A percentile compares a stretch with the other conserved stretches of the same genome.
Evolutionary conservation across 148 eudicot genomes (phyloP).

Genomic region (Heliamphora exappendiculata): DNA sequence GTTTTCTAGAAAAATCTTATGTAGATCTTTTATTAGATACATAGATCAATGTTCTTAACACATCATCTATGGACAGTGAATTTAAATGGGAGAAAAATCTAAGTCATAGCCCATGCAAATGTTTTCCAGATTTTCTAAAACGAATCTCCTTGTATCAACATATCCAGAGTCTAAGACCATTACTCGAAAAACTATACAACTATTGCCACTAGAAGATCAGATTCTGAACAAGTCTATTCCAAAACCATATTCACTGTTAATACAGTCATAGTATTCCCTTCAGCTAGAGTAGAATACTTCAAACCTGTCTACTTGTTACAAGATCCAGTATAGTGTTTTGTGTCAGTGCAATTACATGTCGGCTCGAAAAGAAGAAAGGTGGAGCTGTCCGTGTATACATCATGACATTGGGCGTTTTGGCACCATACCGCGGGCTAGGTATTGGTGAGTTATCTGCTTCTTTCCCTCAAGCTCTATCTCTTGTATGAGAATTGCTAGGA

Average conservation of each 20-base stretch:
- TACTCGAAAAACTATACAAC: not conserved
- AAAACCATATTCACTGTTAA: not conserved
- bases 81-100: no score
- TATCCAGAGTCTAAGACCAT: not conserved
- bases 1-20: not conserved
- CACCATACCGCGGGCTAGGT: conserved; percentile 93
- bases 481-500: not conserved
- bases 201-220: no score
- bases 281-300: not conserved
- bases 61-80: no score
- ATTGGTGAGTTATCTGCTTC: conserved; percentile 53
- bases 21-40: not conserved
- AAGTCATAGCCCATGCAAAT: no score
- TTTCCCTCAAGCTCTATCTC: not conserved
- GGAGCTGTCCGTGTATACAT: conserved; percentile 76
- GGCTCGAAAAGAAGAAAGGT: conserved; percentile 79
- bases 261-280: not conserved
- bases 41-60: no score
- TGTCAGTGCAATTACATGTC: conserved; percentile 94
- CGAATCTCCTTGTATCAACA: not conserved
- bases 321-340: conserved; percentile 27
- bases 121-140: no score
- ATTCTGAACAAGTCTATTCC: not conserved
- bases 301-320: not conserved
- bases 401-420: conserved; percentile 96